These are phyloP conservation scores for Sporormia fimetaria DNA, from an alignment of 495 filamentous ascomycete species.

Conservation along the genomic window DNA sequence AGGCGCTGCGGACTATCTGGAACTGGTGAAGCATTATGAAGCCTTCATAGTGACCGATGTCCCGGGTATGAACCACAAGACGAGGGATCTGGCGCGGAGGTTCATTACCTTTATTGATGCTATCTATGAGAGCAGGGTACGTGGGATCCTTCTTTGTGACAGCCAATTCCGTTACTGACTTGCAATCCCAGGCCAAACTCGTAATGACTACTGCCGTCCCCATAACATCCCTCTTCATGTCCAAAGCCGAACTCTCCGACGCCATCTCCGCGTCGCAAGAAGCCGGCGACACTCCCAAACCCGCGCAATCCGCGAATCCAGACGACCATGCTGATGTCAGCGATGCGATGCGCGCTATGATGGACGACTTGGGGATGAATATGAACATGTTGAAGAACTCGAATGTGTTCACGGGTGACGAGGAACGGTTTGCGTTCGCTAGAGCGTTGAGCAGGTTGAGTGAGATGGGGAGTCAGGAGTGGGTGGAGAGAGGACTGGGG, in stretches of 20 bases:
- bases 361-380: conserved; percentile 87
- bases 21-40: conserved; percentile 81
- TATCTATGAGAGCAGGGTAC: conserved; percentile 65
- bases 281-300: conserved; percentile 30
- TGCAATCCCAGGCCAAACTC: conserved; percentile 60
- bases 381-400: conserved; percentile 76
- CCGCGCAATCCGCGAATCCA: not conserved
- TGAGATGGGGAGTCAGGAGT: conserved; percentile 90
- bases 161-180: not conserved
- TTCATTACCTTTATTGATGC: conserved; percentile 98
- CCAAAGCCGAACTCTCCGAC: conserved; percentile 58
- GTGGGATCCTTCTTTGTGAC: conserved; percentile 13
- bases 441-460: conserved; percentile 70
- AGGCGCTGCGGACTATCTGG: conserved; percentile 88
- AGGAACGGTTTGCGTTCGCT: conserved; percentile 94
- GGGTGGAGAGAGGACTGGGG: conserved; percentile 78
- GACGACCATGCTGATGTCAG: conserved; percentile 52
- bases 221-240: conserved; percentile 76
- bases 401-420: conserved; percentile 84
- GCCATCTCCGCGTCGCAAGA: conserved; percentile 34
- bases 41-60: conserved; percentile 86
- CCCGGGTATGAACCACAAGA: conserved; percentile 75
- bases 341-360: conserved; percentile 75
- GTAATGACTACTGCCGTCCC: conserved; percentile 84
- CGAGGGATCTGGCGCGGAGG: conserved; percentile 78